phyloP scores from a whole-genome alignment of 495 filamentous ascomycete species.

The Neurospora sp. region DNA sequence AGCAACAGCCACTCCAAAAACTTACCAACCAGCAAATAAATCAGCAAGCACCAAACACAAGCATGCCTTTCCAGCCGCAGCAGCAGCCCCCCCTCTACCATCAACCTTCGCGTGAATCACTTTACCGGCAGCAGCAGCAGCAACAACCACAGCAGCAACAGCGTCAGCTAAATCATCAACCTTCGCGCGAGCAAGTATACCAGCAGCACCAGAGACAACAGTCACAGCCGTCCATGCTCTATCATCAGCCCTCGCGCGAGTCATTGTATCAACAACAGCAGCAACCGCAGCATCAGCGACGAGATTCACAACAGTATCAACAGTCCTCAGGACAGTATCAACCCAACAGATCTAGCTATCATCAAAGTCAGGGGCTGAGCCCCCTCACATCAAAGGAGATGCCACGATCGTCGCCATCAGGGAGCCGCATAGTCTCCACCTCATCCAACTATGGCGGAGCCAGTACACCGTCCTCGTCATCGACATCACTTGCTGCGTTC shows the following conservation, averaged over 20 bases:
- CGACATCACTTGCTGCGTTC: slow-evolving; percentile 24
- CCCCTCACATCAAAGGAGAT: slow-evolving; percentile 16
- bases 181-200: slow-evolving; percentile 1
- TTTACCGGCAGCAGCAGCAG: slow-evolving; percentile 2
- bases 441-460: slow-evolving; percentile 1
- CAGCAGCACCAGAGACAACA: slow-evolving; percentile 1
- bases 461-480: neutral
- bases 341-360: slow-evolving; percentile 4
- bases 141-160: slow-evolving; percentile 19
- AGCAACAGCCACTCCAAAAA: slow-evolving; percentile 22
- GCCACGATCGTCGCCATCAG: slow-evolving; percentile 7
- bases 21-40: slow-evolving; percentile 16
- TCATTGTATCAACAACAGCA: slow-evolving; percentile 4
- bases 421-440: slow-evolving; percentile 1
- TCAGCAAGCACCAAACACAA: slow-evolving; percentile 4
- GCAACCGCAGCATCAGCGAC: neutral
- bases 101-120: slow-evolving; percentile 16
- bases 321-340: neutral
- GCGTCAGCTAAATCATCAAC: slow-evolving; percentile 9
- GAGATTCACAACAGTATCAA: neutral
- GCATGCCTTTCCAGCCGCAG: slow-evolving; percentile 13
- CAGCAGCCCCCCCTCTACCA: slow-evolving; percentile 17
- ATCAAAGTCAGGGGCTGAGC: slow-evolving; percentile 1
- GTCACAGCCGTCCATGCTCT: slow-evolving; percentile 3
- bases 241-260: slow-evolving; percentile 1